Base-by-base conservation (phyloP, 495 filamentous ascomycete species). In the Penicillium desertorum region DNA sequence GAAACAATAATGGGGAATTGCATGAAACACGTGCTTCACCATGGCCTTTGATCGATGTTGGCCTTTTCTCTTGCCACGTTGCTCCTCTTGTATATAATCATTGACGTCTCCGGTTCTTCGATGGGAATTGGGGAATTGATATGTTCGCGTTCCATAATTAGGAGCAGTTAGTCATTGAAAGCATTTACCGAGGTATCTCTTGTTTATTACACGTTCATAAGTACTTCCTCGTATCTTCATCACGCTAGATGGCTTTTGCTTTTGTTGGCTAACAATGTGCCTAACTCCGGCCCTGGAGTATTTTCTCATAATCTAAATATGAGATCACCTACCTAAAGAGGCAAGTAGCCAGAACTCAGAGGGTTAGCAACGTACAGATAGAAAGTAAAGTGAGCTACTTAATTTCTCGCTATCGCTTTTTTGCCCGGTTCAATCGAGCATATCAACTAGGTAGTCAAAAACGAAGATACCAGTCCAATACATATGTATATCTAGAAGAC, bases 61-160 rank as follows among this genome's bases (percentile, higher is more conserved):
- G 43, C 14, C n/a, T 25, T 45, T 30, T 47, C 29, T 29, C 30
- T 36, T 55, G 53, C 53, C 30, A 36, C 34, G 46, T 54, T 54
- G 41, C 43, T 48, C 29, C 53, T 55, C 44, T 36, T 67, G 66
- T 69, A 69, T 64, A 69, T 69, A 69, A 69, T 69, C 53, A 55
- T 55, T 27, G 42, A 45, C 19, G 22, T 39, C 4, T 47, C 22
- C 16, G 32, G n/a, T 55, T 34, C 32, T 44, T 19, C 32, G 53
- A 55, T 47, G 32, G 43, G 44, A 41, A 39, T 4, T 37, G 52
- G 36, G 44, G 17, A 37, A 46, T 54, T 54, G 52, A 54, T 36
- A 55, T 12, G 43, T 55, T 55, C 7, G 44, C 19, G 43, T 55
- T 36, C 23, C 43, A 20, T 42, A 55, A 45, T 45, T 48, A 55